Evolutionary conservation across 176 grass and related monocot genomes (phyloP).

Genomic region (Eragrostis curvula): DNA sequence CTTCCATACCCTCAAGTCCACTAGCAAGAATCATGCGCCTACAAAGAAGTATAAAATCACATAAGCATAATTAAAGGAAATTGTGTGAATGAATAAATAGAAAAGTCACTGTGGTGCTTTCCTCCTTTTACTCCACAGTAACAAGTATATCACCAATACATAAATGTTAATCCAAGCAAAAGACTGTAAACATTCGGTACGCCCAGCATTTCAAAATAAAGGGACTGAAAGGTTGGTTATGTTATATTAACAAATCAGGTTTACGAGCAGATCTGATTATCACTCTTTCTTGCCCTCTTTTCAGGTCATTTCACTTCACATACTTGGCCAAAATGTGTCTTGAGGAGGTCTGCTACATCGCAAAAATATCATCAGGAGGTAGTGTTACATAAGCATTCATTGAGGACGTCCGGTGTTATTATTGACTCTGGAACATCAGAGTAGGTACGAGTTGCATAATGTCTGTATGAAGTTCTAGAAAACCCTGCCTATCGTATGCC

Average conservation of each 20-base stretch:
- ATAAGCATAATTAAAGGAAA: conserved; percentile 1
- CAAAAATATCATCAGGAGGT: conserved; percentile 3
- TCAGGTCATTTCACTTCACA: not conserved
- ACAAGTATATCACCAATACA: not conserved
- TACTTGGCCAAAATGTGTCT: not conserved
- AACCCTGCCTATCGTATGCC: not conserved
- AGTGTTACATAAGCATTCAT: conserved; percentile 7
- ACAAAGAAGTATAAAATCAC: conserved; percentile 37
- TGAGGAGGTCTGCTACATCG: not conserved
- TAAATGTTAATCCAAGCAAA: not conserved
- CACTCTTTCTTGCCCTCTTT: not conserved
- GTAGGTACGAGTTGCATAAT: not conserved
- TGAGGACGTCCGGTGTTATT: conserved; percentile 12
- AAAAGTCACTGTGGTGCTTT: not conserved
- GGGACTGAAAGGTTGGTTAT: not conserved
- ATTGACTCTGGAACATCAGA: conserved; percentile 5
- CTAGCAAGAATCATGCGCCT: conserved; percentile 81
- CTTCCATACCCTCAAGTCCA: conserved; percentile 82
- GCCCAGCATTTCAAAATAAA: not conserved
- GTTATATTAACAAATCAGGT: not conserved
- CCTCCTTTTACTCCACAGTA: not conserved
- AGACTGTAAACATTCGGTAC: not conserved
- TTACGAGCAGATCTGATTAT: not conserved
- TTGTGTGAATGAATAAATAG: conserved; percentile 19
- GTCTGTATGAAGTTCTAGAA: conserved; percentile 5